These are phyloP conservation scores for Solanum infundibuliforme DNA, from an alignment of 257 asterid genomes.

Conservation along the genomic window DNA sequence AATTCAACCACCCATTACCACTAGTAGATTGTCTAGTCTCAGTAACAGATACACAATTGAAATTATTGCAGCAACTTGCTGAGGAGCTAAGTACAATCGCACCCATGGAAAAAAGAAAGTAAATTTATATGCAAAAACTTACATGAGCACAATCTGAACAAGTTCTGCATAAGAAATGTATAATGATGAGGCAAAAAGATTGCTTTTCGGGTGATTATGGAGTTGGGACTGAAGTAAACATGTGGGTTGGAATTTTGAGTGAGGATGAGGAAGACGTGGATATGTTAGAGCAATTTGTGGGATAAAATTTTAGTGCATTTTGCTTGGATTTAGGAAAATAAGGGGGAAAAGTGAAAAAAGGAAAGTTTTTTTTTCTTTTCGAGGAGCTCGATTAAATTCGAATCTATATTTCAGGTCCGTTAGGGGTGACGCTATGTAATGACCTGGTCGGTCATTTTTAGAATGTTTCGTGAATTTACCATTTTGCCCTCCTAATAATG, in stretches of 20 bases:
- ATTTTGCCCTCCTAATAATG: too few relatives aligned
- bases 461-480: too few relatives aligned
- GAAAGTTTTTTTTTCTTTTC: not conserved
- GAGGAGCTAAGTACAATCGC: conserved; percentile 40
- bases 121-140: not conserved
- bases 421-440: not conserved
- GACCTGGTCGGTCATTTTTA: not conserved
- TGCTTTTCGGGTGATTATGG: not conserved
- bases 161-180: not conserved
- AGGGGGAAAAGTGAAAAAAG: not conserved
- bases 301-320: not conserved
- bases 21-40: conserved; percentile 6
- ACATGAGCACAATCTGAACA: not conserved
- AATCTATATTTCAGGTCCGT: too few relatives aligned
- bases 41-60: conserved; percentile 21
- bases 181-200: not conserved
- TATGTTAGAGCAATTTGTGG: not conserved
- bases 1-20: conserved; percentile 10
- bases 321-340: not conserved
- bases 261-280: not conserved
- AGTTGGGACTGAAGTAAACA: not conserved
- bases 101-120: conserved; percentile 29
- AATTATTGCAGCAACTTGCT: conserved; percentile 30
- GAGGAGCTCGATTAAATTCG: not conserved
- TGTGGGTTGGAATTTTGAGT: not conserved